Evolutionary conservation across 257 asterid species (phyloP).

Genomic region (Ehretia macrophylla): DNA sequence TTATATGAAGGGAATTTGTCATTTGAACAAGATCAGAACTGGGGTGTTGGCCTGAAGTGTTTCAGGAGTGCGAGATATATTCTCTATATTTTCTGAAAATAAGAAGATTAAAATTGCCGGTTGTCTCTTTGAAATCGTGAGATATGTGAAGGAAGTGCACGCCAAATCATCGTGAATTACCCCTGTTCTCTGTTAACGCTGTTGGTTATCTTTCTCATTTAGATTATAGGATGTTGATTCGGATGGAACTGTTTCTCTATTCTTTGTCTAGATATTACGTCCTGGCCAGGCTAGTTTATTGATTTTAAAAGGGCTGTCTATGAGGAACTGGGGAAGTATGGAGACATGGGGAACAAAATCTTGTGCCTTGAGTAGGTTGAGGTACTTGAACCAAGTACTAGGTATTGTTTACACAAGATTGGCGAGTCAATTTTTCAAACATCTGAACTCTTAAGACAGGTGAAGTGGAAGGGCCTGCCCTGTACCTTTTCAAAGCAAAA

Average conservation of each 20-base stretch:
- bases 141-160: not conserved
- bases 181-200: slow-evolving; percentile 1
- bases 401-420: slow-evolving; percentile 86
- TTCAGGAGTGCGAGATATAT: slow-evolving; percentile 87
- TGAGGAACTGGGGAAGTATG: slow-evolving; percentile 97
- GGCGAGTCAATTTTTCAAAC: slow-evolving; percentile 82
- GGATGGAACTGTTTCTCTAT: not conserved
- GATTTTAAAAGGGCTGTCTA: slow-evolving; percentile 75
- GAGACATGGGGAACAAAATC: slow-evolving; percentile 84
- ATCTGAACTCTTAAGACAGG: slow-evolving; percentile 75
- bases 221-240: not conserved
- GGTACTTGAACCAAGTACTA: slow-evolving; percentile 87
- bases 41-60: slow-evolving; percentile 87
- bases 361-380: slow-evolving; percentile 93
- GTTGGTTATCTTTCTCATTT: not conserved
- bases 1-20: slow-evolving; percentile 82
- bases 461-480: slow-evolving; percentile 96
- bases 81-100: slow-evolving; percentile 9
- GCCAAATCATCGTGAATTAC: slow-evolving; percentile 5
- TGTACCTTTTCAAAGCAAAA: slow-evolving; percentile 89
- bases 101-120: not conserved
- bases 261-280: not conserved
- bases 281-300: slow-evolving; percentile 19
- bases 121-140: not conserved
- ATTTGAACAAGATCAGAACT: slow-evolving; percentile 86